Conservation (phyloP, 257 asterid genomes). For the Agastache rugosa region DNA sequence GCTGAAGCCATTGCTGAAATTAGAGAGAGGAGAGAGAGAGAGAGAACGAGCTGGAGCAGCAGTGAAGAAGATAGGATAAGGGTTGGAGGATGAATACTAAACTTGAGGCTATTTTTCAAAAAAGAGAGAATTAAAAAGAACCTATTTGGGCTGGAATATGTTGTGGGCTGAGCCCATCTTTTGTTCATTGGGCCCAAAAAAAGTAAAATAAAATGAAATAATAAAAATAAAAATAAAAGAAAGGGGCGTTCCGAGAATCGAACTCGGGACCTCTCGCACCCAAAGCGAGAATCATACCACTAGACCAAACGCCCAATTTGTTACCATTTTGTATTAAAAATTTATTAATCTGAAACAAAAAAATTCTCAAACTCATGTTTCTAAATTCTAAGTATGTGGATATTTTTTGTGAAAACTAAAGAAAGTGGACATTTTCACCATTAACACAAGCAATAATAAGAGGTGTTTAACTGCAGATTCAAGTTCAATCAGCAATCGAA, state of each 20-base stretch:
- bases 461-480: neutral
- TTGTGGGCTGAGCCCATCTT: conserved; percentile 4
- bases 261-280: conserved; percentile 97
- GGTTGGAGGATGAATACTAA: conserved; percentile 30
- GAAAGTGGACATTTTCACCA: too few relatives aligned
- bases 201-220: neutral
- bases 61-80: conserved; percentile 43
- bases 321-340: too few relatives aligned
- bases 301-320: conserved; percentile 79
- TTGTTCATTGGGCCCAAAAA: neutral
- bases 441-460: neutral
- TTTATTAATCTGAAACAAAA: too few relatives aligned
- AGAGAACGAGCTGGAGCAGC: neutral
- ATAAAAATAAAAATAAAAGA: neutral
- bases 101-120: neutral
- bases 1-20: conserved; percentile 68
- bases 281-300: conserved; percentile 96
- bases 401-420: too few relatives aligned
- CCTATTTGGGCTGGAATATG: neutral
- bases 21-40: conserved; percentile 20
- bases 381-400: too few relatives aligned
- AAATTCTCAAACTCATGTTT: too few relatives aligned
- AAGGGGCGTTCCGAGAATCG: conserved; percentile 95
- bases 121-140: neutral
- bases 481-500: neutral